phyloP scores from a whole-genome alignment of 176 grass and related monocot genomes.

The Pontederia crassipes region DNA sequence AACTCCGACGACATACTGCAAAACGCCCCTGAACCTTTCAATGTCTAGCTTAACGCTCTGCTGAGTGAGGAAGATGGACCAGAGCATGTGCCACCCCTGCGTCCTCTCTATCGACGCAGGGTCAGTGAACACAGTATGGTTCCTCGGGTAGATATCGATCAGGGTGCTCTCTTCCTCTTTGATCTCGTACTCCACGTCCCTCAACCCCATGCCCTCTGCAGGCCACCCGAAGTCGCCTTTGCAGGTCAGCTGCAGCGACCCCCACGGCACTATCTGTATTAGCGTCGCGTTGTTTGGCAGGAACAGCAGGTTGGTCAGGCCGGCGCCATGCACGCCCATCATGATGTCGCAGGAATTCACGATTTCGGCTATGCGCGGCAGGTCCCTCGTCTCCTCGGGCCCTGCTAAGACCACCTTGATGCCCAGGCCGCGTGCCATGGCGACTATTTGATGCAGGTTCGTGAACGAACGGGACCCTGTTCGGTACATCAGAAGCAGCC shows the following conservation, averaged over 20 bases:
- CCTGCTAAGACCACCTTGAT: constrained; percentile 32
- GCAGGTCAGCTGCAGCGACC: constrained; percentile 38
- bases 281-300: constrained; percentile 34
- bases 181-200: constrained; percentile 52
- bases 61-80: constrained; percentile 46
- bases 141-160: constrained; percentile 45
- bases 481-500: constrained; percentile 48
- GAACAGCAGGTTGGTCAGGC: constrained; percentile 81
- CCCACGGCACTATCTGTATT: constrained; percentile 66
- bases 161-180: constrained; percentile 52
- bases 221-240: constrained; percentile 34
- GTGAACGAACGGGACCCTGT: constrained; percentile 57
- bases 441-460: constrained; percentile 39
- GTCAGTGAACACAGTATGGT: constrained; percentile 57
- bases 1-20: constrained; percentile 34
- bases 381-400: constrained; percentile 12
- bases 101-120: constrained; percentile 40
- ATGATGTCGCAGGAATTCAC: constrained; percentile 55
- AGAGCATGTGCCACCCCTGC: constrained; percentile 38
- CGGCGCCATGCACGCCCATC: constrained; percentile 63
- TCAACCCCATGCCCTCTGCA: constrained; percentile 48
- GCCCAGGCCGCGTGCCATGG: constrained; percentile 19
- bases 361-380: constrained; percentile 31
- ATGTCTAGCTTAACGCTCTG: constrained; percentile 62
- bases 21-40: constrained; percentile 40